Conservation (phyloP, 805 yeast species). For the Wickerhamiella azymoides region DNA sequence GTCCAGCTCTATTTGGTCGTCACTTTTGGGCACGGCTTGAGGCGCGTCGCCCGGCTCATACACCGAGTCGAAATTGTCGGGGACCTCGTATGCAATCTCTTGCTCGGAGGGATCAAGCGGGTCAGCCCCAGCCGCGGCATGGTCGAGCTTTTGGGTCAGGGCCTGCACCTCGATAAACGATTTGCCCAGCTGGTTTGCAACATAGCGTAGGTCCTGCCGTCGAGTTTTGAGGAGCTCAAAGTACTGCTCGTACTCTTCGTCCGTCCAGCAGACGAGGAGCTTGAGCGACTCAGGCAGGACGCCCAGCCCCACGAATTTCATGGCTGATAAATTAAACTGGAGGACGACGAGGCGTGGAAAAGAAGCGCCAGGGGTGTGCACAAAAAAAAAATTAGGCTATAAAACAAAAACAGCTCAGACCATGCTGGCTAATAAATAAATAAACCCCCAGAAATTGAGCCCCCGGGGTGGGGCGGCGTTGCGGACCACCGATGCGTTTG, state of each 20-base stretch:
- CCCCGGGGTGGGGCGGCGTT: not conserved
- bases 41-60: not conserved
- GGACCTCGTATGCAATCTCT: not conserved
- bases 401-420: too few relatives aligned
- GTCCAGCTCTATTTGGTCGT: too few relatives aligned
- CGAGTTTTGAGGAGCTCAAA: not conserved
- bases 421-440: not conserved
- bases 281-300: not conserved
- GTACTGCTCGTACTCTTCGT: not conserved
- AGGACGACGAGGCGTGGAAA: too few relatives aligned
- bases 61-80: not conserved
- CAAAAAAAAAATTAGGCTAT: not conserved
- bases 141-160: not conserved
- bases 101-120: not conserved
- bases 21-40: too few relatives aligned
- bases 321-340: not conserved
- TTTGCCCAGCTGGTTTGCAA: not conserved
- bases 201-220: not conserved
- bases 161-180: constrained; percentile 1
- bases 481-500: not conserved
- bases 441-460: not conserved
- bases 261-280: not conserved
- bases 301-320: constrained; percentile 4
- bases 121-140: not conserved
- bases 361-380: too few relatives aligned